phyloP scores from a whole-genome alignment of 1,284 basidiomycete genomes.

The Peniophora sp. region DNA sequence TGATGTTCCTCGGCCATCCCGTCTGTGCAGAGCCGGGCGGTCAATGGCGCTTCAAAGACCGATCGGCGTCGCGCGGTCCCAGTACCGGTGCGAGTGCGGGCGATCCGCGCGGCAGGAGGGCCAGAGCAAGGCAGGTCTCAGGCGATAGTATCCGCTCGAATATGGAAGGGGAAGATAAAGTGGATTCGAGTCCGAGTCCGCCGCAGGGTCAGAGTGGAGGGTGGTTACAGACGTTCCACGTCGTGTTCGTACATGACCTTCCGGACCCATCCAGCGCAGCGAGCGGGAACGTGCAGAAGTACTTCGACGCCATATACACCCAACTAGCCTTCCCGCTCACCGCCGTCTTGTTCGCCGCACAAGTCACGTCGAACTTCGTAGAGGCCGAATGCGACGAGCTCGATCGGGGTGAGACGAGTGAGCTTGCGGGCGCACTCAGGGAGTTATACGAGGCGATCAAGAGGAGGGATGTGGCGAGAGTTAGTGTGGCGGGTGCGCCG shows the following conservation, averaged over 20 bases:
- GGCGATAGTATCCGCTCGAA: not conserved
- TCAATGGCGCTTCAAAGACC: conserved; percentile 62
- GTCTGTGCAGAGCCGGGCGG: conserved; percentile 77
- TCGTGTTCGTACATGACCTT: conserved; percentile 83
- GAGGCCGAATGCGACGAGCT: conserved; percentile 70
- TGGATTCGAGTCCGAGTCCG: conserved; percentile 3
- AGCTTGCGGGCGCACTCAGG: conserved; percentile 41
- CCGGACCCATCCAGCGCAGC: conserved; percentile 82
- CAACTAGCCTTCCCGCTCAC: conserved; percentile 84
- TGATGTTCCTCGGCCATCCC: conserved; percentile 95
- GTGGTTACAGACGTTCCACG: conserved; percentile 51
- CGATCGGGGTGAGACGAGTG: not conserved
- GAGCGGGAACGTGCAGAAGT: conserved; percentile 65
- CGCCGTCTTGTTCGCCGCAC: conserved; percentile 83
- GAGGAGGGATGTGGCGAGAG: conserved; percentile 59
- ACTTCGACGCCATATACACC: conserved; percentile 81
- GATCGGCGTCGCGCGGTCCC: conserved; percentile 38
- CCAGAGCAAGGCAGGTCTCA: conserved; percentile 28
- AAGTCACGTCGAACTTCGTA: conserved; percentile 78
- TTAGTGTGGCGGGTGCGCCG: conserved; percentile 69
- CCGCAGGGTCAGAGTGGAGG: conserved; percentile 2
- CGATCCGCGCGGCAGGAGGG: conserved; percentile 45
- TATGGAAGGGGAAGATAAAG: not conserved
- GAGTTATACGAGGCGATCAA: conserved; percentile 78
- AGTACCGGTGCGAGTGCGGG: conserved; percentile 39